These are phyloP conservation scores for Papiliotrema terrestris DNA, from an alignment of 1,284 basidiomycete genomes.

Conservation along the genomic window DNA sequence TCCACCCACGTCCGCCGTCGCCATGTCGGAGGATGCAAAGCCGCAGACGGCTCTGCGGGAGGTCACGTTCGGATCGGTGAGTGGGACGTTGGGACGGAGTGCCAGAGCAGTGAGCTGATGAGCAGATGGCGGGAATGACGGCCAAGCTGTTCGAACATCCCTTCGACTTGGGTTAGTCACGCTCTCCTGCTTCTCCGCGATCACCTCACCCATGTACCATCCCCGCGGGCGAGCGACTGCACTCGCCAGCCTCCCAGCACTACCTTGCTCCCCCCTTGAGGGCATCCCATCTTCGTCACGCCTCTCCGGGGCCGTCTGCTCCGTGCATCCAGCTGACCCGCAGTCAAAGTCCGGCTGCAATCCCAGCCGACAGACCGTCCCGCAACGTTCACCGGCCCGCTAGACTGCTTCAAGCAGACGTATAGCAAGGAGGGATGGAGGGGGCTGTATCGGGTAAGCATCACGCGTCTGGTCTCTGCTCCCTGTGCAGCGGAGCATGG, in stretches of 20 bases:
- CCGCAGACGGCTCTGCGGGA: slow-evolving; percentile 43
- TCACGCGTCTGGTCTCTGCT: neutral
- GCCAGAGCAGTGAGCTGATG: neutral
- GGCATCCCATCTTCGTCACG: too few relatives aligned
- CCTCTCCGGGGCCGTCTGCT: too few relatives aligned
- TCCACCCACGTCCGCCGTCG: neutral
- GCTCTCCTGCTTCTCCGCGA: neutral
- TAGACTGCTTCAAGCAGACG: slow-evolving; percentile 77
- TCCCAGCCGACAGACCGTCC: slow-evolving; percentile 71
- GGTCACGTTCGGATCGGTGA: slow-evolving; percentile 52
- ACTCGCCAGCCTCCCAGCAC: too few relatives aligned
- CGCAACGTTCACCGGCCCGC: slow-evolving; percentile 68
- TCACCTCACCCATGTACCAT: neutral
- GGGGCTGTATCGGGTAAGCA: slow-evolving; percentile 73
- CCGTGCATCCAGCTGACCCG: neutral
- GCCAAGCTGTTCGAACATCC: slow-evolving; percentile 83
- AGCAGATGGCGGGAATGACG: slow-evolving; percentile 68
- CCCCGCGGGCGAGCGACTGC: too few relatives aligned
- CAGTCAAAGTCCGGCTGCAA: slow-evolving; percentile 71
- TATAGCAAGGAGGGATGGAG: slow-evolving; percentile 69
- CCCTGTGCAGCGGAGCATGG: neutral
- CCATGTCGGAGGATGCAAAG: slow-evolving; percentile 1
- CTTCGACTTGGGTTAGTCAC: slow-evolving; percentile 64
- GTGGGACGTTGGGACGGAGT: slow-evolving; percentile 18
- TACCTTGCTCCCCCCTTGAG: too few relatives aligned